Evolutionary conservation across 2,329 filamentous ascomycete genomes (phyloP).

Genomic region (Aspergillus proliferans): DNA sequence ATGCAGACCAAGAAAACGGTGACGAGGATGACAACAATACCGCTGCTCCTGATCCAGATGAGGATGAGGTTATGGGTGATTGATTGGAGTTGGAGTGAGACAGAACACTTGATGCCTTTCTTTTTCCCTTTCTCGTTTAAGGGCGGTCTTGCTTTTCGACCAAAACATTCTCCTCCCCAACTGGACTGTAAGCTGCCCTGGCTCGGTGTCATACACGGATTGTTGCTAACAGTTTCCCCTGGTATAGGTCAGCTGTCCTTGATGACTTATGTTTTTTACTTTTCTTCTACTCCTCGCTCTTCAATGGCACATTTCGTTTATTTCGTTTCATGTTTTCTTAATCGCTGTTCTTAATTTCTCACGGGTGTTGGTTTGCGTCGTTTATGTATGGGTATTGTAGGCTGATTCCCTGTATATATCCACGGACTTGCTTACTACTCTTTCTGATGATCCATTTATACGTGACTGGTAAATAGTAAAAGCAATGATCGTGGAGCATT

Average conservation of each 20-base stretch:
- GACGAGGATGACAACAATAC: slow-evolving; percentile 22
- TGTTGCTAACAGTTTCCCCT: neutral
- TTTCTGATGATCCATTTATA: neutral
- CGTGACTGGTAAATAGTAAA: neutral
- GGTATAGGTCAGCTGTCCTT: neutral
- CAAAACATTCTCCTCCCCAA: too few relatives aligned
- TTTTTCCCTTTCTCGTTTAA: neutral
- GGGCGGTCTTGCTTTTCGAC: neutral
- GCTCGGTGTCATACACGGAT: neutral
- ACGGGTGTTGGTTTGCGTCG: neutral
- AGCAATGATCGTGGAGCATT: slow-evolving; percentile 1
- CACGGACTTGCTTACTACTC: neutral
- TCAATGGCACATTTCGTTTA: neutral
- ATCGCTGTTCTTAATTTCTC: neutral
- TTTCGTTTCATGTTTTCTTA: neutral
- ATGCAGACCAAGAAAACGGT: slow-evolving; percentile 32
- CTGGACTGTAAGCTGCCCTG: too few relatives aligned
- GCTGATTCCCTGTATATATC: slow-evolving; percentile 5
- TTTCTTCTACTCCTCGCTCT: neutral
- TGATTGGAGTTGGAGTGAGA: slow-evolving; percentile 13
- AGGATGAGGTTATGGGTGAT: slow-evolving; percentile 41
- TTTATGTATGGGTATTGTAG: neutral
- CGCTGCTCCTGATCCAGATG: slow-evolving; percentile 25
- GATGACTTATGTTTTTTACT: neutral
- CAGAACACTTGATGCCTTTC: neutral